These are phyloP conservation scores for Dalbergia cochinchinensis DNA, from an alignment of 306 rosid genomes.

Conservation along the genomic window DNA sequence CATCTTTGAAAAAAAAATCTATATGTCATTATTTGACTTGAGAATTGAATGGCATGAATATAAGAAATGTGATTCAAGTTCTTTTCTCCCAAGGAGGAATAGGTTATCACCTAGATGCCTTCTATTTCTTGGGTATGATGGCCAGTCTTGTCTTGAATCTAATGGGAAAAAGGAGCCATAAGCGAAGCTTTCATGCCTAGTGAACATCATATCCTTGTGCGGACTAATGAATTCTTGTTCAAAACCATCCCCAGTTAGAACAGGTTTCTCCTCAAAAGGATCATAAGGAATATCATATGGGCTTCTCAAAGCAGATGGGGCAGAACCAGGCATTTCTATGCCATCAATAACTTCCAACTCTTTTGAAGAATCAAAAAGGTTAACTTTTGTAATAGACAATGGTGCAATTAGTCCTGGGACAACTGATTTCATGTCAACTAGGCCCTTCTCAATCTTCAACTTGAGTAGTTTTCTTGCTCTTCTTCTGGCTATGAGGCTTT, in stretches of 20 bases:
- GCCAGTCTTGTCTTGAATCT: conserved; percentile 39
- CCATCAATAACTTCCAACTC: conserved; percentile 47
- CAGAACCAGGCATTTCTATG: conserved; percentile 79
- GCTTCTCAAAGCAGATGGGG: conserved; percentile 75
- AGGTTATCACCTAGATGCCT: conserved; percentile 54
- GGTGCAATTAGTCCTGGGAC: conserved; percentile 62
- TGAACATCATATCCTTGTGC: conserved; percentile 56
- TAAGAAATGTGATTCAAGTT: background rate
- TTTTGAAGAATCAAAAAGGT: conserved; percentile 43
- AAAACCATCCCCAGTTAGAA: conserved; percentile 71
- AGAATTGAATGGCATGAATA: background rate
- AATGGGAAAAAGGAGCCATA: background rate
- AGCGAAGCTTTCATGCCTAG: conserved; percentile 75
- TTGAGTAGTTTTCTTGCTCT: conserved; percentile 66
- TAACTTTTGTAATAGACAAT: conserved; percentile 50
- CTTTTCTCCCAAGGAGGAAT: background rate
- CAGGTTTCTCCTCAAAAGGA: conserved; percentile 77
- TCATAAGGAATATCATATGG: conserved; percentile 90
- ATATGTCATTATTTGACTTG: background rate
- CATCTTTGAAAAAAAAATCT: background rate
- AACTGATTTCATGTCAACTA: conserved; percentile 39
- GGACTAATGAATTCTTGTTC: conserved; percentile 63
- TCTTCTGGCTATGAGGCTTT: conserved; percentile 85
- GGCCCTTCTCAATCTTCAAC: conserved; percentile 58
- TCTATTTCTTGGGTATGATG: conserved; percentile 48